Evolutionary conservation across 2,329 filamentous ascomycete genomes (phyloP).

Genomic region (Ramularia collo-cygni): DNA sequence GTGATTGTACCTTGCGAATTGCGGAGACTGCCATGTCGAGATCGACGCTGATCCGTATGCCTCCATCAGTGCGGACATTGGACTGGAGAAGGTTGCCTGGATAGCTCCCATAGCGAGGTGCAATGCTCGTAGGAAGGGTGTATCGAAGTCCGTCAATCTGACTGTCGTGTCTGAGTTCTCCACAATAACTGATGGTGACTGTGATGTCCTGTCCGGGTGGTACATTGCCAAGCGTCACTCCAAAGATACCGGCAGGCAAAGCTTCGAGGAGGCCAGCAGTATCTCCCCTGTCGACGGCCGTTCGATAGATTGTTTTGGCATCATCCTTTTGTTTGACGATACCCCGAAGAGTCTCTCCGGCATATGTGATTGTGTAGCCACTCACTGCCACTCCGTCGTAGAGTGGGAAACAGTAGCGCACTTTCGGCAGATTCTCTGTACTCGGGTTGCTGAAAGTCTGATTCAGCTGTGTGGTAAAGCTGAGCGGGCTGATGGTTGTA

Average conservation of each 20-base stretch:
- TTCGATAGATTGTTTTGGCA: conserved; percentile 53
- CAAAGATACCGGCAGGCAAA: conserved; percentile 58
- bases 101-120: conserved; percentile 56
- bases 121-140: conserved; percentile 61
- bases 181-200: conserved; percentile 60
- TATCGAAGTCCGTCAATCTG: conserved; percentile 61
- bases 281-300: conserved; percentile 53
- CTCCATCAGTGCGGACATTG: conserved; percentile 25
- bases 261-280: conserved; percentile 62
- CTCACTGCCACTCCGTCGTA: conserved; percentile 67
- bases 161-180: conserved; percentile 65
- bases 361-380: conserved; percentile 59
- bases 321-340: conserved; percentile 59
- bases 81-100: conserved; percentile 32
- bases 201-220: conserved; percentile 50
- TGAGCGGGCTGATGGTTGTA: conserved; percentile 54
- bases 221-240: conserved; percentile 61
- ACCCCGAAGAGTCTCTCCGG: conserved; percentile 53
- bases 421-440: conserved; percentile 43
- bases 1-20: conserved; percentile 58
- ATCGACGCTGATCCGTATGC: conserved; percentile 53
- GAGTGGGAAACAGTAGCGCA: conserved; percentile 63
- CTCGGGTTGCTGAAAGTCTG: conserved; percentile 59
- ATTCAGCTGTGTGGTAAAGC: conserved; percentile 44
- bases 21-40: conserved; percentile 51